phyloP scores from a whole-genome alignment of 108 stramenopile genomes.

The Discostella stelligeroides region DNA sequence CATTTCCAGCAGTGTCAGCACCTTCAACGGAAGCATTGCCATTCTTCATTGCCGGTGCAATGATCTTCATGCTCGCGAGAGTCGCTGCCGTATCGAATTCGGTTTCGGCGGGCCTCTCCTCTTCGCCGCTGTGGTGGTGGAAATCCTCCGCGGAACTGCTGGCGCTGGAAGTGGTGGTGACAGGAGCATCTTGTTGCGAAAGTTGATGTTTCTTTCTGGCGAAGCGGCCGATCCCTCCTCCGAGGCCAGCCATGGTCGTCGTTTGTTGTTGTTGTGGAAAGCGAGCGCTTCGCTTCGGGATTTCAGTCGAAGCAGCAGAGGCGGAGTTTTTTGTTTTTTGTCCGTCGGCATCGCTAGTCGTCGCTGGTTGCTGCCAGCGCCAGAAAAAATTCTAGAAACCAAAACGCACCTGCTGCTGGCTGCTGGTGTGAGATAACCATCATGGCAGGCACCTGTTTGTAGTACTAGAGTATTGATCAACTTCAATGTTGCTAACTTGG shows the following conservation, averaged over 20 bases:
- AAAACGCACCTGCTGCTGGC: no score
- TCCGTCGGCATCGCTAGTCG: no score
- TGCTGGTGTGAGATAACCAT: no score
- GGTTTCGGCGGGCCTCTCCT: background rate
- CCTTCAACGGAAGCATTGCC: background rate
- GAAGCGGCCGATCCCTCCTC: slow-evolving; percentile 14
- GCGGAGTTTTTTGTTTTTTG: no score
- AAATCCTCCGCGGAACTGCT: background rate
- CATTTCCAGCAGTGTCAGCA: background rate
- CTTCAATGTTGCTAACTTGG: no score
- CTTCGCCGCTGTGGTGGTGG: background rate
- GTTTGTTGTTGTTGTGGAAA: background rate
- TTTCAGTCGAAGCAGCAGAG: no score
- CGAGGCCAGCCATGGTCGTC: slow-evolving; percentile 9
- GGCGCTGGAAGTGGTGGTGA: background rate
- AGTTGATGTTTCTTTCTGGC: slow-evolving; percentile 6
- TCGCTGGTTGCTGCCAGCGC: no score
- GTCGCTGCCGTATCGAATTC: background rate
- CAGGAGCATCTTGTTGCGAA: background rate
- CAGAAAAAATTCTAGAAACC: no score
- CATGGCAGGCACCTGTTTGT: no score
- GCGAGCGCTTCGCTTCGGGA: no score
- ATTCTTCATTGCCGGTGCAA: background rate
- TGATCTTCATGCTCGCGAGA: background rate
- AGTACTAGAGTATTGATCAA: no score